Evolutionary conservation across 495 filamentous ascomycete species (phyloP).

Genomic region (Achaetomiella virescens): DNA sequence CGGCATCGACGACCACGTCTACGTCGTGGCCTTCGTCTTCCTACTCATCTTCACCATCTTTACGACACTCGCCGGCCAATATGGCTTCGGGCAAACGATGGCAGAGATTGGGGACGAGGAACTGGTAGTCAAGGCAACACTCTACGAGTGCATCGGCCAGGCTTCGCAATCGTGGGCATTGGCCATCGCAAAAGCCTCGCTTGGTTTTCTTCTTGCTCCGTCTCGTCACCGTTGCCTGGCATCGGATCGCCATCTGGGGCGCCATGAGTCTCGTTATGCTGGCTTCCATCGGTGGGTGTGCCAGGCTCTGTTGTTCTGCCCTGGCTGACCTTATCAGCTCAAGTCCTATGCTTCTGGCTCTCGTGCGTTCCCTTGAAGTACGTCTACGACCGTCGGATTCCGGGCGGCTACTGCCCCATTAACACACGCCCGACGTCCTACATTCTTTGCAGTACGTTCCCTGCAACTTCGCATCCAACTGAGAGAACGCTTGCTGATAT

Average conservation of each 20-base stretch:
- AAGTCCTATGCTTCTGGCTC: constrained; percentile 26
- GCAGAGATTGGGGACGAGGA: constrained; percentile 22
- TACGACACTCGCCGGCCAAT: constrained; percentile 23
- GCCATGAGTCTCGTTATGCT: constrained; percentile 20
- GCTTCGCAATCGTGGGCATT: constrained; percentile 35
- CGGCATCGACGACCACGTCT: constrained; percentile 32
- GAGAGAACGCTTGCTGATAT: neutral
- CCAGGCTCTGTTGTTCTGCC: no score
- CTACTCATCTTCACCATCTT: constrained; percentile 28
- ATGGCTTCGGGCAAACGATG: constrained; percentile 34
- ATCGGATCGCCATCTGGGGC: constrained; percentile 29
- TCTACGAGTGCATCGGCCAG: constrained; percentile 38
- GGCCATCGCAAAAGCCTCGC: constrained; percentile 35
- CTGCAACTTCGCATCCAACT: neutral
- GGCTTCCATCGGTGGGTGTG: constrained; percentile 21
- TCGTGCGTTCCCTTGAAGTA: constrained; percentile 18
- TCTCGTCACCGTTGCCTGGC: constrained; percentile 31
- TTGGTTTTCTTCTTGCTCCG: constrained; percentile 38
- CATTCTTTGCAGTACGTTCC: constrained; percentile 17
- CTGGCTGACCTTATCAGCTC: constrained; percentile 16
- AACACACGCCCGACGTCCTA: constrained; percentile 21
- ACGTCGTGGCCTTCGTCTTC: constrained; percentile 23
- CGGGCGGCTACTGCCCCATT: constrained; percentile 16
- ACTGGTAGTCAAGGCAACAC: constrained; percentile 25
- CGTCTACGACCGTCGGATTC: constrained; percentile 19